A percentile compares a stretch with the other conserved stretches of the same genome.
Evolutionary conservation across 352 stramenopile species (phyloP).

Genomic region (Phytophthora palmivora): DNA sequence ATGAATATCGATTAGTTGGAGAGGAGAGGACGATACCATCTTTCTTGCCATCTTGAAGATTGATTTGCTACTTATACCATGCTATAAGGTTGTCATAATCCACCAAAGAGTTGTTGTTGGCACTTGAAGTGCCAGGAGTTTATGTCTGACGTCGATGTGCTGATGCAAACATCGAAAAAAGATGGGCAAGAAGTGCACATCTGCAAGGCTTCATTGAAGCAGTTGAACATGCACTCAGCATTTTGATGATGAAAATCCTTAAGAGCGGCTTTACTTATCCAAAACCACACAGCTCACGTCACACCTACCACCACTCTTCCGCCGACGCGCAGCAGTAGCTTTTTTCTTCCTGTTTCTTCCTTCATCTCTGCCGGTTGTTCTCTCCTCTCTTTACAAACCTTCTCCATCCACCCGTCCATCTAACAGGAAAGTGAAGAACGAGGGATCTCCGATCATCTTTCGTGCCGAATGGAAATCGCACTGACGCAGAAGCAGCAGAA

Average conservation of each 20-base stretch:
- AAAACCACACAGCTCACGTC: slow-evolving; percentile 49
- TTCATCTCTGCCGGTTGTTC: slow-evolving; percentile 23
- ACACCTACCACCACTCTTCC: slow-evolving; percentile 35
- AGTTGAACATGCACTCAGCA: slow-evolving; percentile 10
- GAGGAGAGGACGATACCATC: slow-evolving; percentile 20
- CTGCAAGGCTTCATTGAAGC: neutral
- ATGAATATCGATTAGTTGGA: slow-evolving; percentile 26
- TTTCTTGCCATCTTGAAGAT: slow-evolving; percentile 28
- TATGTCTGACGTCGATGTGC: neutral
- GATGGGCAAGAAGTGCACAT: neutral
- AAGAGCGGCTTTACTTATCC: slow-evolving; percentile 34
- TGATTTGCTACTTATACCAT: slow-evolving; percentile 30
- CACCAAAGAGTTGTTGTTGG: neutral
- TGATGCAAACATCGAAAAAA: neutral
- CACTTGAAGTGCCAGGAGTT: slow-evolving; percentile 1
- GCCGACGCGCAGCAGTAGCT: slow-evolving; percentile 18
- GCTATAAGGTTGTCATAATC: slow-evolving; percentile 25
- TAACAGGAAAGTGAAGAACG: slow-evolving; percentile 21
- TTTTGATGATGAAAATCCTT: slow-evolving; percentile 31
- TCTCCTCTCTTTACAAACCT: slow-evolving; percentile 11
- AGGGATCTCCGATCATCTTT: slow-evolving; percentile 21
- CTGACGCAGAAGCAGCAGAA: slow-evolving; percentile 38
- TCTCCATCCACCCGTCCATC: slow-evolving; percentile 22
- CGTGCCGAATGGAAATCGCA: slow-evolving; percentile 29
- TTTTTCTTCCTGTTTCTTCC: slow-evolving; percentile 29